These are phyloP conservation scores for Ceratonia siliqua DNA, from an alignment of 306 rosid species.

Conservation along the genomic window DNA sequence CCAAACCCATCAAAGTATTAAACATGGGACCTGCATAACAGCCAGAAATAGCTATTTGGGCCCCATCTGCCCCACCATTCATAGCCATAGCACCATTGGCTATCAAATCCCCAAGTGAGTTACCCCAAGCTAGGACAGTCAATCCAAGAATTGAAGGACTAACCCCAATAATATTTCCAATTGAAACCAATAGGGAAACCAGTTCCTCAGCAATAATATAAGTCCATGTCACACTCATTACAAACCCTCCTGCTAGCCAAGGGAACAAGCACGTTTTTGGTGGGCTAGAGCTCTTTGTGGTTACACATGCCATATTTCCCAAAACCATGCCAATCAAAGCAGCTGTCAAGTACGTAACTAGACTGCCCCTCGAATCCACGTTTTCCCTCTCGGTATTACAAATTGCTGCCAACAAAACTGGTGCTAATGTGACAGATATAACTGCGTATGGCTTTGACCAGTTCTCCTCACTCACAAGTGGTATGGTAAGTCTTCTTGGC, in stretches of 20 bases:
- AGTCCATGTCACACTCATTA: conserved; percentile 69
- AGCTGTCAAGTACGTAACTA: conserved; percentile 30
- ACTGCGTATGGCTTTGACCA: conserved; percentile 67
- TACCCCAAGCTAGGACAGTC: conserved; percentile 39
- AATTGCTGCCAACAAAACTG: conserved; percentile 47
- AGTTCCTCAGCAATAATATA: conserved; percentile 58
- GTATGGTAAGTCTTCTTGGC: conserved; percentile 68
- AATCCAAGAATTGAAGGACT: conserved; percentile 31
- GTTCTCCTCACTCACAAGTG: conserved; percentile 51
- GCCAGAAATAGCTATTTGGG: conserved; percentile 57
- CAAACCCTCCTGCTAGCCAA: conserved; percentile 61
- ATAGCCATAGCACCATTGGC: conserved; percentile 55
- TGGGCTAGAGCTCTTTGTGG: conserved; percentile 46
- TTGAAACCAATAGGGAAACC: conserved; percentile 46
- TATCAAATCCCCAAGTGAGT: conserved; percentile 50
- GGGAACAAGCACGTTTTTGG: conserved; percentile 53
- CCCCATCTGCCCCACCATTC: conserved; percentile 62
- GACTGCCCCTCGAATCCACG: conserved; percentile 8
- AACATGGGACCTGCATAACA: conserved; percentile 72
- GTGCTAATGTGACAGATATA: conserved; percentile 55
- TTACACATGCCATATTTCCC: conserved; percentile 44
- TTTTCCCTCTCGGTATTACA: conserved; percentile 39
- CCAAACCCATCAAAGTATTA: conserved; percentile 58
- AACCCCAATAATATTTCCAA: conserved; percentile 25
- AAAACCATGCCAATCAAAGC: conserved; percentile 46